Evolutionary conservation across 1,284 basidiomycete species (phyloP).

Genomic region (Flammula alnicola): DNA sequence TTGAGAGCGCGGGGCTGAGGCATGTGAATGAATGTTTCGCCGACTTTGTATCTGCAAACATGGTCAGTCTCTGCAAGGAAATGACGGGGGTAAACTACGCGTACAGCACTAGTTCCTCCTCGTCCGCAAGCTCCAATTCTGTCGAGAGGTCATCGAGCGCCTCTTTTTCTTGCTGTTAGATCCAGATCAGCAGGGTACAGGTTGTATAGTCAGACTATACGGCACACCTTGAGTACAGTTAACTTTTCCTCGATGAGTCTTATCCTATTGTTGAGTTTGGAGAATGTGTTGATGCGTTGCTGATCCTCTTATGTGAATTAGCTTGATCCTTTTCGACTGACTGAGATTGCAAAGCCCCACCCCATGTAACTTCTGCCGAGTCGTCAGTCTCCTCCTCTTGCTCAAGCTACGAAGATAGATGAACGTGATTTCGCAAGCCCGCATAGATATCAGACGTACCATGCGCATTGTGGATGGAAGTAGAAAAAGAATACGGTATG

Average conservation of each 20-base stretch:
- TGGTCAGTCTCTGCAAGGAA: not conserved
- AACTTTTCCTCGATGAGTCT: conserved; percentile 77
- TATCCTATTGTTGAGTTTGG: conserved; percentile 85
- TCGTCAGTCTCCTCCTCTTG: conserved; percentile 84
- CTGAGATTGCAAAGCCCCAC: conserved; percentile 44
- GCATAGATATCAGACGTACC: conserved; percentile 38
- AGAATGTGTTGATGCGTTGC: conserved; percentile 91
- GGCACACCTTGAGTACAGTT: conserved; percentile 66
- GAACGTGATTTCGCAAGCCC: conserved; percentile 18
- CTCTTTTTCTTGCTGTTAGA: conserved; percentile 84
- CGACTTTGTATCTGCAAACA: conserved; percentile 79
- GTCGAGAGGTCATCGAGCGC: conserved; percentile 87
- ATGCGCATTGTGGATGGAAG: conserved; percentile 55
- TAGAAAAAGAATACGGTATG: conserved; percentile 9
- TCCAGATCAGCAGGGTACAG: conserved; percentile 11
- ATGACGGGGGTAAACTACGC: conserved; percentile 28
- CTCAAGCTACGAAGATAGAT: conserved; percentile 52
- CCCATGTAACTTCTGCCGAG: conserved; percentile 91
- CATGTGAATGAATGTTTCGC: conserved; percentile 89
- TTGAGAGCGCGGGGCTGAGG: conserved; percentile 72
- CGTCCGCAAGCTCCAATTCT: conserved; percentile 90
- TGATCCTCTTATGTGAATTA: conserved; percentile 77
- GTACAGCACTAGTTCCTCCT: conserved; percentile 79
- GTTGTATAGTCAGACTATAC: conserved; percentile 12
- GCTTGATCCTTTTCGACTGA: conserved; percentile 2